Conservation (phyloP, 1,284 basidiomycete species). For the Wallemia ichthyophaga region DNA sequence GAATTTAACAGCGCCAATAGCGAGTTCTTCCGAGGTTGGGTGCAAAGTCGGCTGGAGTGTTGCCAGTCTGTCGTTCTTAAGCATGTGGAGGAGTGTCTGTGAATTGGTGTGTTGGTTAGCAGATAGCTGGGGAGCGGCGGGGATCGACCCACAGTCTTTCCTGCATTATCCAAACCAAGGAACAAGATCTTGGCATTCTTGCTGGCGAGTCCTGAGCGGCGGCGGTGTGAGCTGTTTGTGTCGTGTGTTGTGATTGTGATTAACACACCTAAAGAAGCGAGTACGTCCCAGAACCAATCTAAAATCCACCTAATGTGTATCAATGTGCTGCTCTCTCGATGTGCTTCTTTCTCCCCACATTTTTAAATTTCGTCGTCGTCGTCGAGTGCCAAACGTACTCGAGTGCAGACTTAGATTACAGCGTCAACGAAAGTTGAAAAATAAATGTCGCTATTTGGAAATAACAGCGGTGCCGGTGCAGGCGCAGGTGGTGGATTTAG, state of each 20-base stretch:
- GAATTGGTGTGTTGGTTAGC: neutral
- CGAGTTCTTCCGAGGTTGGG: conserved; percentile 97
- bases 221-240: conserved; percentile 2
- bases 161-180: conserved; percentile 93
- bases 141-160: conserved; percentile 63
- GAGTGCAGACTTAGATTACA: neutral
- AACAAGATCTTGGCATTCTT: conserved; percentile 99
- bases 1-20: conserved; percentile 96
- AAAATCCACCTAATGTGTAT: neutral
- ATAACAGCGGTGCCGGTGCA: neutral
- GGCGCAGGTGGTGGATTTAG: neutral
- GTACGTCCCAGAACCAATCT: conserved; percentile 84
- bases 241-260: conserved; percentile 1
- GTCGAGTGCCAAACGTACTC: neutral
- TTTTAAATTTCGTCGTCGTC: neutral
- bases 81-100: conserved; percentile 92
- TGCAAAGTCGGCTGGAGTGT: conserved; percentile 95
- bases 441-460: neutral
- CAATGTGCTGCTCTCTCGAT: neutral
- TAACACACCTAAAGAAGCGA: conserved; percentile 51
- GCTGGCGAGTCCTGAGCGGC: conserved; percentile 49
- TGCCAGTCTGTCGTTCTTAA: conserved; percentile 96
- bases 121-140: too few species aligned
- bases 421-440: neutral
- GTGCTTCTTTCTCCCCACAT: neutral